These are phyloP conservation scores for Penicillium salamii DNA, from an alignment of 495 filamentous ascomycete genomes.

Conservation along the genomic window DNA sequence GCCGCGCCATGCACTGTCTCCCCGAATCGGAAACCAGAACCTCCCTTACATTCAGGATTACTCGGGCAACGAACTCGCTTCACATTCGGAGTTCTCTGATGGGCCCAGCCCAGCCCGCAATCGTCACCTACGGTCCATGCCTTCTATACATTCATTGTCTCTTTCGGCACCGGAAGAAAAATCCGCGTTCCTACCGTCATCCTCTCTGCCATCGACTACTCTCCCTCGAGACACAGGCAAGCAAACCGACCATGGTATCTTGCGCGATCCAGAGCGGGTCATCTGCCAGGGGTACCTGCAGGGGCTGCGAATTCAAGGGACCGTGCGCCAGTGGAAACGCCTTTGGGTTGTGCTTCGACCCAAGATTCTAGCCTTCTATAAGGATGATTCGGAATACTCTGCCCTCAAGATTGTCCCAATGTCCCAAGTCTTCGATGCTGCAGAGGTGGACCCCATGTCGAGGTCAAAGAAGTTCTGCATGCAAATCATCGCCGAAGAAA, in stretches of 20 bases:
- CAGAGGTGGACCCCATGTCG: constrained; percentile 86
- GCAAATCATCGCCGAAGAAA: constrained; percentile 93
- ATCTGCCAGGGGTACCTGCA: constrained; percentile 91
- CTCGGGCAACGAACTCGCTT: constrained; percentile 83
- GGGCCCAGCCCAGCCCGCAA: constrained; percentile 33
- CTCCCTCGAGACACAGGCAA: constrained; percentile 55
- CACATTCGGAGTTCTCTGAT: constrained; percentile 90
- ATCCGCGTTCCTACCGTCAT: constrained; percentile 15
- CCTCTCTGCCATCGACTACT: not conserved
- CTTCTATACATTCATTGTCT: constrained; percentile 33
- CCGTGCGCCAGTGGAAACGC: constrained; percentile 91
- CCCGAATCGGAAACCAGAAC: constrained; percentile 25
- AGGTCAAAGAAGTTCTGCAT: constrained; percentile 81
- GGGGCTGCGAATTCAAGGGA: constrained; percentile 79
- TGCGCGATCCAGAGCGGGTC: constrained; percentile 68
- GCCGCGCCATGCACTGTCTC: constrained; percentile 30
- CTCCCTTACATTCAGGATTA: constrained; percentile 65
- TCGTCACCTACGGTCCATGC: constrained; percentile 30
- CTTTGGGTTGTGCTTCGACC: constrained; percentile 91
- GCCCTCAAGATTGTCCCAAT: constrained; percentile 80
- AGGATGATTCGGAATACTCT: constrained; percentile 88
- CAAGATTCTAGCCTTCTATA: constrained; percentile 85
- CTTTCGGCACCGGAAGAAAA: constrained; percentile 26
- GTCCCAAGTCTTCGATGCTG: constrained; percentile 79
- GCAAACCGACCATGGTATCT: constrained; percentile 49